These are phyloP conservation scores for Candida golubevii DNA, from an alignment of 805 yeast genomes.

Conservation along the genomic window DNA sequence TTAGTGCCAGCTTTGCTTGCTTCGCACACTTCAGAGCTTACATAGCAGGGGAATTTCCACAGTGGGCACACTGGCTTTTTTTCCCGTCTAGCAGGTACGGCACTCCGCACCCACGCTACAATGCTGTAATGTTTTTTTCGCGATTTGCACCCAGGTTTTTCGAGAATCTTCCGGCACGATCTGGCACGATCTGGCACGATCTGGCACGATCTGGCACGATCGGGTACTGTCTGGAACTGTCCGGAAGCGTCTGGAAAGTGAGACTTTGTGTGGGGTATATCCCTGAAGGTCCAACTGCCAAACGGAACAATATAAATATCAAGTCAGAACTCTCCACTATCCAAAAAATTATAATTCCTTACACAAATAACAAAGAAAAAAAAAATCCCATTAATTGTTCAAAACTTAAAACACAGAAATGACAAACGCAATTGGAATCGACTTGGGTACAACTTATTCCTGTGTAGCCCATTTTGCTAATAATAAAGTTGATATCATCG, in stretches of 20 bases:
- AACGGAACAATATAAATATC: constrained; percentile 4
- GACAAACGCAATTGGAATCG: constrained; percentile 70
- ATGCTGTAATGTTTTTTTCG: neutral
- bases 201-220: constrained; percentile 3
- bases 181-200: constrained; percentile 3
- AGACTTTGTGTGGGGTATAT: constrained; percentile 9
- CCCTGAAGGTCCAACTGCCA: constrained; percentile 4
- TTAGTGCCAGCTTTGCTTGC: too few relatives aligned
- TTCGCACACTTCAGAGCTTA: too few relatives aligned
- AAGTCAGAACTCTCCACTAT: neutral
- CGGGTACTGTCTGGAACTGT: constrained; percentile 11
- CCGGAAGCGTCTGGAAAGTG: neutral
- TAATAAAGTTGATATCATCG: constrained; percentile 90
- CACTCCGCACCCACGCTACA: too few relatives aligned
- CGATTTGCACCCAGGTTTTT: neutral
- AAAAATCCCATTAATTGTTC: neutral
- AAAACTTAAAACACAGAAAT: constrained; percentile 2
- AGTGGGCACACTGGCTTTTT: too few relatives aligned
- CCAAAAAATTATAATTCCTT: neutral
- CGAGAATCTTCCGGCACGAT: neutral
- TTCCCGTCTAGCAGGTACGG: too few relatives aligned
- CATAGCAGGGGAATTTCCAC: too few relatives aligned
- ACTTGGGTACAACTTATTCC: constrained; percentile 96
- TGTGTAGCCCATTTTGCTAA: constrained; percentile 76
- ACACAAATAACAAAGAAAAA: neutral